These are phyloP conservation scores for Myriangium duriaei DNA, from an alignment of 2,329 filamentous ascomycete genomes.

Conservation along the genomic window DNA sequence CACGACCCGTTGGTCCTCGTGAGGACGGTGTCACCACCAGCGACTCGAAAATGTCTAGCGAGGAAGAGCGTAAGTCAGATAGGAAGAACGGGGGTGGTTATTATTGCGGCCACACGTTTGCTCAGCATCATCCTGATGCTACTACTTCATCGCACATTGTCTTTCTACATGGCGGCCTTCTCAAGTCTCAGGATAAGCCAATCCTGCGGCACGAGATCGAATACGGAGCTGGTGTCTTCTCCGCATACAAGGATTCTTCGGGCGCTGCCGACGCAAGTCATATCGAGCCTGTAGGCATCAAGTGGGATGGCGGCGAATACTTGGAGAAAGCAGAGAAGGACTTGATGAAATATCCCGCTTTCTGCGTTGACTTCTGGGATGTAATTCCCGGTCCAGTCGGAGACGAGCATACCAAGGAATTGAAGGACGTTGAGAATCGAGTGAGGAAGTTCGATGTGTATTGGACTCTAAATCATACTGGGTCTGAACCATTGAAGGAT, in stretches of 20 bases:
- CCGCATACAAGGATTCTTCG: slow-evolving; percentile 14
- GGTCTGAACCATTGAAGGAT: too few relatives aligned
- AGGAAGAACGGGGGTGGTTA: slow-evolving; percentile 10
- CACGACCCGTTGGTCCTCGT: neutral
- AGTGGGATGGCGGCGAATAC: neutral
- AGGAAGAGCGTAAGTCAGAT: neutral
- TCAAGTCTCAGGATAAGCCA: slow-evolving; percentile 14
- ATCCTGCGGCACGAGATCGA: slow-evolving; percentile 15
- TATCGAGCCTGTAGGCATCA: slow-evolving; percentile 2
- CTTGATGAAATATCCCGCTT: neutral
- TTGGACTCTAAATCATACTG: neutral
- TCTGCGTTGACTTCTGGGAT: neutral
- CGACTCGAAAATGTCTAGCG: neutral
- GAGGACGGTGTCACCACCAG: neutral
- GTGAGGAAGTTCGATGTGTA: neutral
- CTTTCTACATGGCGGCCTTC: slow-evolving; percentile 17
- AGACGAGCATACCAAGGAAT: neutral
- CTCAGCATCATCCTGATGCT: slow-evolving; percentile 17
- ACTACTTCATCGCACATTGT: slow-evolving; percentile 12
- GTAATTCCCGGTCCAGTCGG: neutral
- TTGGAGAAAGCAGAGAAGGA: slow-evolving; percentile 1
- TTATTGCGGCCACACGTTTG: slow-evolving; percentile 20
- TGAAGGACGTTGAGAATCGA: neutral
- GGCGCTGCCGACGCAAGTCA: slow-evolving; percentile 5
- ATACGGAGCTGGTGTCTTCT: slow-evolving; percentile 14